A percentile compares a stretch with the other conserved stretches of the same genome.
Evolutionary conservation across 2,329 filamentous ascomycete species (phyloP).

Genomic region (Aspergillus sp.): DNA sequence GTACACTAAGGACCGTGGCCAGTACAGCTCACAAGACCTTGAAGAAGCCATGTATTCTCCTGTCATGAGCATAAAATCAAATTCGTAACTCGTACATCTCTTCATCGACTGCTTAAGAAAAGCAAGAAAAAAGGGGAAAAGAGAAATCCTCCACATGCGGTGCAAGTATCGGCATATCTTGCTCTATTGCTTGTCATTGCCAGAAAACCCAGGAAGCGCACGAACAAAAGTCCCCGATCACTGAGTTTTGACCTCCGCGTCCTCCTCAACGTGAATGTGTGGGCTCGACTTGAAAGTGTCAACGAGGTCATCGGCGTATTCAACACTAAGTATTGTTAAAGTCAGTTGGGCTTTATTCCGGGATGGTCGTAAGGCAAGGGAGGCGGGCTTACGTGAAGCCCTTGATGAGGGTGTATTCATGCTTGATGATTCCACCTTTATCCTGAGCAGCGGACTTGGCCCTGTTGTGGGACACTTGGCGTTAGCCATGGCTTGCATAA

Average conservation of each 20-base stretch:
- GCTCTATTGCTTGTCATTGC: neutral
- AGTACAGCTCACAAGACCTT: neutral
- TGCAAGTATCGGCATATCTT: neutral
- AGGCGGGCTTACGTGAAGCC: constrained; percentile 76
- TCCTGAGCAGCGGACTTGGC: constrained; percentile 73
- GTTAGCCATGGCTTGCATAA: constrained; percentile 11
- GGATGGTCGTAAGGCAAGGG: neutral
- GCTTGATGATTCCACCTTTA: constrained; percentile 79
- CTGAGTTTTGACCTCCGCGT: constrained; percentile 70
- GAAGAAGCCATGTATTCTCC: neutral
- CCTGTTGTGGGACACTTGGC: constrained; percentile 42
- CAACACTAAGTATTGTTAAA: constrained; percentile 57
- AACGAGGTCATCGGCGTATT: constrained; percentile 68
- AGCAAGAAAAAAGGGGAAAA: neutral
- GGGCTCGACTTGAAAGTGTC: constrained; percentile 60
- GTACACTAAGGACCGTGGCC: neutral
- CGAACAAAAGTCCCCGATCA: constrained; percentile 32
- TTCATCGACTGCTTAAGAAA: neutral
- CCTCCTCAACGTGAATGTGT: constrained; percentile 76
- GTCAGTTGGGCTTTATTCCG: constrained; percentile 10
- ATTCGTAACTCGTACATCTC: constrained; percentile 21
- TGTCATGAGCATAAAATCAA: constrained; percentile 8
- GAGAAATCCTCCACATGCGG: neutral
- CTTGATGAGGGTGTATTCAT: constrained; percentile 86
- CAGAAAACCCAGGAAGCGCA: neutral